phyloP scores from a whole-genome alignment of 75 land plant species.

The Pinus albicaulis region DNA sequence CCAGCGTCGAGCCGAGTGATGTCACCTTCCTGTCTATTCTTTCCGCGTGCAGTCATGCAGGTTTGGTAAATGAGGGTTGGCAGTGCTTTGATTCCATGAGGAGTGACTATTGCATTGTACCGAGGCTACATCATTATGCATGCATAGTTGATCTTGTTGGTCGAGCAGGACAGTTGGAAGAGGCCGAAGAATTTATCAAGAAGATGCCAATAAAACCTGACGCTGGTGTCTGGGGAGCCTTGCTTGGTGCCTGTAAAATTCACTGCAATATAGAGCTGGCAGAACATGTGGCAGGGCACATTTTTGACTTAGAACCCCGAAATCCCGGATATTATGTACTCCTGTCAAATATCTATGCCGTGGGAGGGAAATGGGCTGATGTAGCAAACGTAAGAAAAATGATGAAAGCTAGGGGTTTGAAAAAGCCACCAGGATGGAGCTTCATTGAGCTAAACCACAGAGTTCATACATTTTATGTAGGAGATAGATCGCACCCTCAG shows the following conservation, averaged over 20 bases:
- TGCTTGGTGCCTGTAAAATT: slow-evolving; percentile 18
- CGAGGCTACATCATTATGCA: slow-evolving; percentile 11
- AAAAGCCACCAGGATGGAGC: slow-evolving; percentile 12
- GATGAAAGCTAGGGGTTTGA: slow-evolving; percentile 3
- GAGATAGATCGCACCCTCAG: slow-evolving; percentile 15
- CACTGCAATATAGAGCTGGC: slow-evolving; percentile 6
- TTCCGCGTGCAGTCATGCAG: slow-evolving; percentile 25
- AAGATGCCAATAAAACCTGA: neutral
- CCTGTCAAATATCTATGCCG: slow-evolving; percentile 21
- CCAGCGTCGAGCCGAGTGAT: slow-evolving; percentile 19
- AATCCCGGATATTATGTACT: slow-evolving; percentile 14
- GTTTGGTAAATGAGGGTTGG: slow-evolving; percentile 13
- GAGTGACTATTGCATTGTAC: neutral
- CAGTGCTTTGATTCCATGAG: slow-evolving; percentile 19
- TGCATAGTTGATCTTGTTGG: slow-evolving; percentile 33
- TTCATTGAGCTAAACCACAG: slow-evolving; percentile 9
- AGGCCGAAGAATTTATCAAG: slow-evolving; percentile 14
- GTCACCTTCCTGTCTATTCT: slow-evolving; percentile 22
- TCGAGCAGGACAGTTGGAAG: slow-evolving; percentile 20
- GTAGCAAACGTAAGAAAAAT: slow-evolving; percentile 8
- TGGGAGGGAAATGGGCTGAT: slow-evolving; percentile 8
- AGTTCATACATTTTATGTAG: slow-evolving; percentile 15
- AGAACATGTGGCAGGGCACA: neutral
- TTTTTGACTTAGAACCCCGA: slow-evolving; percentile 12
- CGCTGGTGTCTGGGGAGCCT: slow-evolving; percentile 16